Evolutionary conservation across 495 filamentous ascomycete genomes (phyloP).

Genomic region (Talaromyces trachyspermus): DNA sequence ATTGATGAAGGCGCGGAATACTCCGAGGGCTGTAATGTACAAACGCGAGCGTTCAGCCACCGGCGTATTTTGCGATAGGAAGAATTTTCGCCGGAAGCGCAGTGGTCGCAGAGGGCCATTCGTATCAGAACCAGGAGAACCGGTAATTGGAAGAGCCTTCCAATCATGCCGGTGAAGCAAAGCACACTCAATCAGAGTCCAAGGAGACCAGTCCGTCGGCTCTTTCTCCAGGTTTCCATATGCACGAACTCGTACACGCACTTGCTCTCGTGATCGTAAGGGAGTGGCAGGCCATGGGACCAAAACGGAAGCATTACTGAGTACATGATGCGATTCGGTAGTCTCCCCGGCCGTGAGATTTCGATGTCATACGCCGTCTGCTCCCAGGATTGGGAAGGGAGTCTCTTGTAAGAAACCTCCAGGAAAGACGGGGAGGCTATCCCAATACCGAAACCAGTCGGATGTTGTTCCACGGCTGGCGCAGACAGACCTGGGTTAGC

Average conservation of each 20-base stretch:
- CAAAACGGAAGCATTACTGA: constrained; percentile 36
- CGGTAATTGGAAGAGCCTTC: constrained; percentile 27
- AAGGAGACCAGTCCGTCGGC: constrained; percentile 30
- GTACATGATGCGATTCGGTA: too few species aligned
- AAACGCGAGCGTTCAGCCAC: constrained; percentile 16
- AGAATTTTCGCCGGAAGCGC: constrained; percentile 19
- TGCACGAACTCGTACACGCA: constrained; percentile 27
- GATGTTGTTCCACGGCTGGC: constrained; percentile 21
- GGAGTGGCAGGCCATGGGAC: constrained; percentile 42
- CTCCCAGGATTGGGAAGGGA: constrained; percentile 17
- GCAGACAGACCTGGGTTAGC: too few species aligned
- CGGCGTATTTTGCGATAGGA: constrained; percentile 1
- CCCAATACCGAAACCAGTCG: constrained; percentile 24
- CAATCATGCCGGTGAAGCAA: constrained; percentile 30
- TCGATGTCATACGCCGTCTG: constrained; percentile 16
- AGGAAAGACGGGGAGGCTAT: constrained; percentile 25
- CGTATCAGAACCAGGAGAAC: not conserved
- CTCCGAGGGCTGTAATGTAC: constrained; percentile 38
- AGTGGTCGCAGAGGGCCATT: constrained; percentile 18
- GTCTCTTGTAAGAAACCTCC: constrained; percentile 17
- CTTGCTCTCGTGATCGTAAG: constrained; percentile 33
- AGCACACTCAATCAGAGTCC: constrained; percentile 30
- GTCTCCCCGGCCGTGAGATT: too few species aligned
- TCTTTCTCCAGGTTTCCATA: constrained; percentile 14
- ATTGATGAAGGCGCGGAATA: constrained; percentile 40